Evolutionary conservation across 768 basidiomycete genomes (phyloP).

Genomic region (Steccherinum ochraceum): DNA sequence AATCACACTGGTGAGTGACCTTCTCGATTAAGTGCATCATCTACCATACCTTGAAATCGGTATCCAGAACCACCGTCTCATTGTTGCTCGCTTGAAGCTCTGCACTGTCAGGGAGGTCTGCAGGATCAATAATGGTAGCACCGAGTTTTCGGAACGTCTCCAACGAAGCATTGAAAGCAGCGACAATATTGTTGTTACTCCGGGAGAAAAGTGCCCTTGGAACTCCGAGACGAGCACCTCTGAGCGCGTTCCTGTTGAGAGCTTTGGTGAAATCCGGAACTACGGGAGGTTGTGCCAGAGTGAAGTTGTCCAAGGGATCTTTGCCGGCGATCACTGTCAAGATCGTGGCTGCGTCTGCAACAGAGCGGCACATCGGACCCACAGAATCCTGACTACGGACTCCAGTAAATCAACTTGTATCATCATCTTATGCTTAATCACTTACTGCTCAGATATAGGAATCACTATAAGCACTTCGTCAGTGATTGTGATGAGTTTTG

Average conservation of each 20-base stretch:
- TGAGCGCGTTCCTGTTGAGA: conserved; percentile 39
- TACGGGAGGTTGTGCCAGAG: conserved; percentile 32
- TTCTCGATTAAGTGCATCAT: neutral
- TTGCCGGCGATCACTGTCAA: conserved; percentile 33
- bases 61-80: conserved; percentile 45
- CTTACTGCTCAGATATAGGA: conserved; percentile 31
- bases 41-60: conserved; percentile 49
- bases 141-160: conserved; percentile 31
- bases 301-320: conserved; percentile 34
- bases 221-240: conserved; percentile 40
- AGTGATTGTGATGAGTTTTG: conserved; percentile 42
- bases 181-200: conserved; percentile 11
- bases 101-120: conserved; percentile 50
- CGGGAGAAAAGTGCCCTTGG: conserved; percentile 25
- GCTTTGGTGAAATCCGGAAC: conserved; percentile 52
- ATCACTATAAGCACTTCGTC: conserved; percentile 41
- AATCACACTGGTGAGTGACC: no score
- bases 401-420: no score
- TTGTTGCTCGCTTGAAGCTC: conserved; percentile 38
- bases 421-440: no score
- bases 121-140: conserved; percentile 51
- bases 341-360: conserved; percentile 28
- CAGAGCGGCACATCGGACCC: conserved; percentile 29
- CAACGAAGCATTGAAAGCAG: conserved; percentile 31
- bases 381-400: conserved; percentile 29